A percentile compares a stretch with the other conserved stretches of the same genome.
phyloP scores from a whole-genome alignment of 768 basidiomycete species.

The Amyloporia xantha region DNA sequence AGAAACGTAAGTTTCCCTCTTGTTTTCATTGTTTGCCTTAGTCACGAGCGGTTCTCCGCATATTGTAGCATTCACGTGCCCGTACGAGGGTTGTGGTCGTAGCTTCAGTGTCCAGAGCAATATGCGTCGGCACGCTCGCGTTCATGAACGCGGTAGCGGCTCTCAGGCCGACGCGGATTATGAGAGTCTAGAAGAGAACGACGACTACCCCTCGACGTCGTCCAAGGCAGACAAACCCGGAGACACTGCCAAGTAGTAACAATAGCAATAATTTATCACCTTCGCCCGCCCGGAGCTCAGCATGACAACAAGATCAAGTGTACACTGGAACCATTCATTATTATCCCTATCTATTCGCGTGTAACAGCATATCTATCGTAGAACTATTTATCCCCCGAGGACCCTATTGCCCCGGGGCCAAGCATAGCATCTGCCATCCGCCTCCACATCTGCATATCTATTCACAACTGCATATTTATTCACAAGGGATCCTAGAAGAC shows the following conservation, averaged over 20 bases:
- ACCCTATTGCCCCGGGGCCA: no score
- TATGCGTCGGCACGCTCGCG: conserved; percentile 81
- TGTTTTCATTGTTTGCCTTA: background rate
- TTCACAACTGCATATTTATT: no score
- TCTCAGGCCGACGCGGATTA: conserved; percentile 32
- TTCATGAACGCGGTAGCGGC: conserved; percentile 39
- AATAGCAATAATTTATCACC: background rate
- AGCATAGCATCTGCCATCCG: no score
- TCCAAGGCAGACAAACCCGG: background rate
- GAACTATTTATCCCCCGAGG: no score
- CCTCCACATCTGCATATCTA: no score
- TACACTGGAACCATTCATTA: background rate
- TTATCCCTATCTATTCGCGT: background rate
- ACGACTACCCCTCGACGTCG: background rate
- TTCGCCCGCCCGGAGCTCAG: background rate
- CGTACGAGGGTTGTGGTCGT: conserved; percentile 68
- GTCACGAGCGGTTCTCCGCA: no score
- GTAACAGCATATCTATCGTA: no score
- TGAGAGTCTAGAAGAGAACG: conserved; percentile 29
- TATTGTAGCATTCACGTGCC: conserved; percentile 62
- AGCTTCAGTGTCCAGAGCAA: conserved; percentile 85
- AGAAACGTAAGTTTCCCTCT: conserved; percentile 57
- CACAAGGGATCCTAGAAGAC: no score
- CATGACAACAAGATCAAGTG: background rate
- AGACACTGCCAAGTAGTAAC: background rate